These are phyloP conservation scores for Aspergillus versicolor DNA, from an alignment of 2,329 filamentous ascomycete genomes.

Conservation along the genomic window DNA sequence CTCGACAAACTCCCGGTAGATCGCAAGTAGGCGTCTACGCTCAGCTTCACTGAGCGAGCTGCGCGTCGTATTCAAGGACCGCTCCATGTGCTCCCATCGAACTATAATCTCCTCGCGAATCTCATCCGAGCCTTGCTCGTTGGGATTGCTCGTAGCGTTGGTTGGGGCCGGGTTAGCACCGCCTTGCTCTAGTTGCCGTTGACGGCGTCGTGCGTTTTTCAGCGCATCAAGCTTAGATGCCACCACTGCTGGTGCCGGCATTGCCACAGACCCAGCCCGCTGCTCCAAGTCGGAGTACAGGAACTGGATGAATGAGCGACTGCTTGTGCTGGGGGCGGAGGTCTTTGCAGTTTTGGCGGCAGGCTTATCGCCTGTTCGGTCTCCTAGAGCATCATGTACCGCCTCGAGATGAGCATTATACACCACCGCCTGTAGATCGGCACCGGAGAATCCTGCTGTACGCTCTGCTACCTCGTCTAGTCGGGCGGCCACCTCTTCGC, in stretches of 20 bases:
- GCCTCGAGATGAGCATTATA: slow-evolving; percentile 97
- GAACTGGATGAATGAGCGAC: slow-evolving; percentile 71
- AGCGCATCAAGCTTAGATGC: slow-evolving; percentile 79
- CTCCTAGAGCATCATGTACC: slow-evolving; percentile 85
- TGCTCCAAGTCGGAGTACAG: slow-evolving; percentile 65
- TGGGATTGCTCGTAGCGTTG: slow-evolving; percentile 23
- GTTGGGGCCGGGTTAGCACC: slow-evolving; percentile 20
- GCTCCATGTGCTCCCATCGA: slow-evolving; percentile 77
- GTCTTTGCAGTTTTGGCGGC: slow-evolving; percentile 29
- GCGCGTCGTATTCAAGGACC: slow-evolving; percentile 72
- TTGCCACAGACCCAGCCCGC: slow-evolving; percentile 54
- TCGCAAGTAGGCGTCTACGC: slow-evolving; percentile 68
- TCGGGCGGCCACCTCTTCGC: slow-evolving; percentile 61
- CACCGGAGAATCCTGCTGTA: slow-evolving; percentile 90
- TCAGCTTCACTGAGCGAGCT: slow-evolving; percentile 82
- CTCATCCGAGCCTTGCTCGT: slow-evolving; percentile 31
- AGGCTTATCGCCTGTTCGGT: slow-evolving; percentile 49
- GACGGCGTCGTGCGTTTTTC: slow-evolving; percentile 66
- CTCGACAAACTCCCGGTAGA: slow-evolving; percentile 91
- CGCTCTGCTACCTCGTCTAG: slow-evolving; percentile 72
- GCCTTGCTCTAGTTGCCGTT: slow-evolving; percentile 53
- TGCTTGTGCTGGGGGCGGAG: slow-evolving; percentile 32
- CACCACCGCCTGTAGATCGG: slow-evolving; percentile 89
- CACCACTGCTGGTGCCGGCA: slow-evolving; percentile 78
- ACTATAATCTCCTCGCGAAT: slow-evolving; percentile 71